These are phyloP conservation scores for Arctium minus DNA, from an alignment of 129 eudicot species.

Conservation along the genomic window DNA sequence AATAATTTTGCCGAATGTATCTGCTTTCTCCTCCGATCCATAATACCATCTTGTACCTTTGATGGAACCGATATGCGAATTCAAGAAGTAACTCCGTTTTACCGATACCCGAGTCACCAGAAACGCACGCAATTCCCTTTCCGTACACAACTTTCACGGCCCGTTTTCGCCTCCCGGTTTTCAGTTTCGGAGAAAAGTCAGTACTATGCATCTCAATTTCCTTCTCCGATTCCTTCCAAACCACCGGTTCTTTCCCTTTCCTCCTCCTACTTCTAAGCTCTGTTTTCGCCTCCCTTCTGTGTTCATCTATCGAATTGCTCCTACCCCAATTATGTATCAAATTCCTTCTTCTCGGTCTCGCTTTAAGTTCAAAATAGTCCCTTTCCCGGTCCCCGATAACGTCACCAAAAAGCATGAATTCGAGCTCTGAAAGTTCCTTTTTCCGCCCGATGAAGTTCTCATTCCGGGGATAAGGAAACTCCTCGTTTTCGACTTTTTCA, in stretches of 20 bases:
- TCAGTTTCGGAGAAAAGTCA: slow-evolving; percentile 41
- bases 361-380: slow-evolving; percentile 84
- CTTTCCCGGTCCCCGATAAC: slow-evolving; percentile 79
- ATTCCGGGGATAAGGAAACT: slow-evolving; percentile 87
- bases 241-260: slow-evolving; percentile 88
- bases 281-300: slow-evolving; percentile 36
- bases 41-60: slow-evolving; percentile 89
- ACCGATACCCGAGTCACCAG: slow-evolving; percentile 93
- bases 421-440: slow-evolving; percentile 87
- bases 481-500: slow-evolving; percentile 79
- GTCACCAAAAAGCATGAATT: slow-evolving; percentile 93
- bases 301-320: slow-evolving; percentile 63
- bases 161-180: slow-evolving; percentile 58
- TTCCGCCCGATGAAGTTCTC: slow-evolving; percentile 87
- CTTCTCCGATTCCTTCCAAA: slow-evolving; percentile 93
- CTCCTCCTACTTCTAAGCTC: slow-evolving; percentile 49
- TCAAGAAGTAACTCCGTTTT: slow-evolving; percentile 94
- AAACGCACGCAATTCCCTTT: slow-evolving; percentile 87
- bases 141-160: slow-evolving; percentile 76
- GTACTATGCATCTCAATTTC: slow-evolving; percentile 88
- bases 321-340: slow-evolving; percentile 69
- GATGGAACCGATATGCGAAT: slow-evolving; percentile 84
- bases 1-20: slow-evolving; percentile 88
- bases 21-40: slow-evolving; percentile 99
- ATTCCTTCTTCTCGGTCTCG: slow-evolving; percentile 61